phyloP scores from a whole-genome alignment of 2,329 filamentous ascomycete genomes.

The Trichoderma breve region DNA sequence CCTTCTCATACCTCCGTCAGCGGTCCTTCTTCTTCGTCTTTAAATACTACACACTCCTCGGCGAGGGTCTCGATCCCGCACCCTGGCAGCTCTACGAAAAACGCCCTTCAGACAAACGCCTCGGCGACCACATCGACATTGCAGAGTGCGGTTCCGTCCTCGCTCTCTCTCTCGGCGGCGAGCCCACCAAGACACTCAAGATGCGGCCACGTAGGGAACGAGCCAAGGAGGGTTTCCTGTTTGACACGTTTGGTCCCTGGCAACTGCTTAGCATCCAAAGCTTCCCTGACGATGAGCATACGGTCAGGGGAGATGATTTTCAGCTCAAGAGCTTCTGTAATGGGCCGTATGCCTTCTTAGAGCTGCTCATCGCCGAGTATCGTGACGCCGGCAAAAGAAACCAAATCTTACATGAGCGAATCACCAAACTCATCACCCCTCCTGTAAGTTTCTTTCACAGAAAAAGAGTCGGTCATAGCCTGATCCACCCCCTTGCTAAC shows the following conservation, averaged over 20 bases:
- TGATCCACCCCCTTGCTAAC: background rate
- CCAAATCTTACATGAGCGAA: conserved; percentile 53
- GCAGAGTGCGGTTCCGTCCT: conserved; percentile 59
- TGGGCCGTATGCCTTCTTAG: conserved; percentile 60
- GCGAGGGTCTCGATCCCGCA: conserved; percentile 53
- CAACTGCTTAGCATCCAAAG: conserved; percentile 58
- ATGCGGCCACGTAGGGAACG: conserved; percentile 49
- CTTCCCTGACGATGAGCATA: conserved; percentile 58
- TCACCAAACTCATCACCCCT: conserved; percentile 59
- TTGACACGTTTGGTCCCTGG: conserved; percentile 59
- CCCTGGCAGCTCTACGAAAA: conserved; percentile 59
- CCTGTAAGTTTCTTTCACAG: conserved; percentile 37
- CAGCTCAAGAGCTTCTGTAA: conserved; percentile 55
- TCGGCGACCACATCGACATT: conserved; percentile 55
- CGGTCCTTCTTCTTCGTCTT: conserved; percentile 62
- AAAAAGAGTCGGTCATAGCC: background rate
- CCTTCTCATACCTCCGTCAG: conserved; percentile 43
- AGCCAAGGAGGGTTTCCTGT: conserved; percentile 51
- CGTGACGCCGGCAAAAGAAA: conserved; percentile 59
- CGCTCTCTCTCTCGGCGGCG: conserved; percentile 55
- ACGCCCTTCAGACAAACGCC: conserved; percentile 37
- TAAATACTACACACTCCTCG: conserved; percentile 63
- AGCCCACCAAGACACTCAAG: conserved; percentile 47
- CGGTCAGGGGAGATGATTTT: conserved; percentile 54
- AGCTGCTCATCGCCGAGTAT: conserved; percentile 58